Evolutionary conservation across 2,329 filamentous ascomycete genomes (phyloP).

Genomic region (Fusarium algeriense): DNA sequence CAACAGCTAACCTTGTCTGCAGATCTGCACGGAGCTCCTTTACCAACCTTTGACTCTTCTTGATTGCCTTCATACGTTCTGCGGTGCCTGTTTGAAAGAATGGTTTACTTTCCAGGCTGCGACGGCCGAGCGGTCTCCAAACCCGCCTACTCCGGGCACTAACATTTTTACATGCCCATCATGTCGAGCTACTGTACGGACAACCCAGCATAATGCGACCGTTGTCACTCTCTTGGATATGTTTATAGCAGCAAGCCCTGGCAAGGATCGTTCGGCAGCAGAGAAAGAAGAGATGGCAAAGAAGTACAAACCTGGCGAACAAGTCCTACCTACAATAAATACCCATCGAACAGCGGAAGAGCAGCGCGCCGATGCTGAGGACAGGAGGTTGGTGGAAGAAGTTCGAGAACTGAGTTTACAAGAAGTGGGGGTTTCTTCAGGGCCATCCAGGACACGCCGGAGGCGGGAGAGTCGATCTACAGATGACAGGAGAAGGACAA

Average conservation of each 20-base stretch:
- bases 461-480: constrained; percentile 54
- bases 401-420: constrained; percentile 80
- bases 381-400: constrained; percentile 76
- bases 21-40: constrained; percentile 98
- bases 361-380: constrained; percentile 71
- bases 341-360: constrained; percentile 65
- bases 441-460: constrained; percentile 48
- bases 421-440: constrained; percentile 68
- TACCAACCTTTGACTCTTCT: constrained; percentile 92
- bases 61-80: constrained; percentile 96
- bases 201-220: constrained; percentile 89
- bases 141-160: constrained; percentile 61
- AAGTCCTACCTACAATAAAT: constrained; percentile 76
- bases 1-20: constrained; percentile 33
- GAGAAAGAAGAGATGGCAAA: constrained; percentile 82
- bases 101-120: constrained; percentile 90
- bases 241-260: constrained; percentile 83
- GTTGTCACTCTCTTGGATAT: constrained; percentile 92
- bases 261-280: constrained; percentile 73
- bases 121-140: constrained; percentile 64
- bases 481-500: constrained; percentile 49
- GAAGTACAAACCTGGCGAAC: constrained; percentile 85
- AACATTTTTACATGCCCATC: constrained; percentile 87
- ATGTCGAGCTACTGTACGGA: constrained; percentile 87
- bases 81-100: constrained; percentile 93